Evolutionary conservation across 2,329 filamentous ascomycete species (phyloP).

Genomic region (Phialocephala sp.): DNA sequence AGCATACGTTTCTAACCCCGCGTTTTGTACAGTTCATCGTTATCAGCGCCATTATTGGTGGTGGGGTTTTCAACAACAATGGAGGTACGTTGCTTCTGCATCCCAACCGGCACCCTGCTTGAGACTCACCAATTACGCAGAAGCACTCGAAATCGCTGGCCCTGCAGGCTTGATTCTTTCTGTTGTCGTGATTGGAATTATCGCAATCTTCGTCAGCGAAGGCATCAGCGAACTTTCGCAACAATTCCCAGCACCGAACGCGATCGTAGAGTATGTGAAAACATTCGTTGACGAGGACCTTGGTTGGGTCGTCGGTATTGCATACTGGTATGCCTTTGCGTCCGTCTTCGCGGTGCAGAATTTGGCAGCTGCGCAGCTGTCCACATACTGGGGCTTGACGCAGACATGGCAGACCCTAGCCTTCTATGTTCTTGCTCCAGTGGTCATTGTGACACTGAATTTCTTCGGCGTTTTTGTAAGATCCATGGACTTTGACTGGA

Average conservation of each 20-base stretch:
- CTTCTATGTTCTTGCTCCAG: not conserved
- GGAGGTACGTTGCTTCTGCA: not conserved
- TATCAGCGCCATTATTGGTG: not conserved
- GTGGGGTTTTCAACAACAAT: not conserved
- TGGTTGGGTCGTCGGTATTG: not conserved
- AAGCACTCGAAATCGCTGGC: not conserved
- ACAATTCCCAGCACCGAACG: not conserved
- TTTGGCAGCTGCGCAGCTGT: not conserved
- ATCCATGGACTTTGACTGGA: too few species aligned
- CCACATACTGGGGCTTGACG: not conserved
- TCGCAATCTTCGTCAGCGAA: slow-evolving; percentile 1
- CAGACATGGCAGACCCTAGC: not conserved
- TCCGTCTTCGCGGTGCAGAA: not conserved
- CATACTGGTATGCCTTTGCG: not conserved
- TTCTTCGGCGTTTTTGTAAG: not conserved
- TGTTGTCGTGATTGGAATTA: not conserved
- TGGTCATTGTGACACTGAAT: not conserved
- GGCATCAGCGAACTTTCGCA: slow-evolving; percentile 1
- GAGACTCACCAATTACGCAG: not conserved
- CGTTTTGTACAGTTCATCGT: not conserved
- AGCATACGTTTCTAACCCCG: not conserved
- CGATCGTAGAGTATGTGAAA: not conserved
- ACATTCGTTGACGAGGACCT: not conserved
- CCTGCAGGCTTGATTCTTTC: not conserved
- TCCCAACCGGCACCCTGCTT: too few species aligned